Conservation (phyloP, 2,329 filamentous ascomycete genomes). For the Botryotinia convoluta region DNA sequence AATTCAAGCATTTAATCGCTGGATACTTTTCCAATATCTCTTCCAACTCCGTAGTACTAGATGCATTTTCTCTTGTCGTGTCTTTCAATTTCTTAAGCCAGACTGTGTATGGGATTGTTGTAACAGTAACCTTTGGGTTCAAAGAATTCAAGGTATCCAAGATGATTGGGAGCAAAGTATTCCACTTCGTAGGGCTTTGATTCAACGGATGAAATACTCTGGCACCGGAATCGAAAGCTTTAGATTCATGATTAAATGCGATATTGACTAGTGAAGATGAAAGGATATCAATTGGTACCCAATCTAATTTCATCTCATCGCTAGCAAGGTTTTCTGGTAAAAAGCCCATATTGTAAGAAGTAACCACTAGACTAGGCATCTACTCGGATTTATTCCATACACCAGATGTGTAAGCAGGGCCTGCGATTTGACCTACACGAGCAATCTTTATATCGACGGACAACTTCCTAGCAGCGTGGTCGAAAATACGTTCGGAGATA, state of each 20-base stretch:
- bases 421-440: constrained; percentile 49
- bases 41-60: not conserved
- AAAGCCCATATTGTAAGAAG: not conserved
- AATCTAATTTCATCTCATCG: constrained; percentile 8
- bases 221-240: not conserved
- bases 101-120: not conserved
- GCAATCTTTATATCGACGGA: constrained; percentile 42
- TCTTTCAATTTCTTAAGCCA: constrained; percentile 10
- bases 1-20: constrained; percentile 3
- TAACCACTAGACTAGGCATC: constrained; percentile 5
- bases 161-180: not conserved
- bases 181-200: not conserved
- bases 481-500: constrained; percentile 43
- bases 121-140: not conserved
- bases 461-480: constrained; percentile 39
- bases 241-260: not conserved
- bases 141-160: constrained; percentile 1
- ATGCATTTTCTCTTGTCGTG: not conserved
- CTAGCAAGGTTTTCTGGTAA: not conserved
- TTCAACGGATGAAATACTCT: constrained; percentile 12
- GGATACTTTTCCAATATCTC: constrained; percentile 3
- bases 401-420: constrained; percentile 24
- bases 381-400: not conserved
- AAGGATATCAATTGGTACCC: constrained; percentile 14
- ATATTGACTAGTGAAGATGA: not conserved